phyloP scores from a whole-genome alignment of 1,284 basidiomycete genomes.

The Ustilago curta region DNA sequence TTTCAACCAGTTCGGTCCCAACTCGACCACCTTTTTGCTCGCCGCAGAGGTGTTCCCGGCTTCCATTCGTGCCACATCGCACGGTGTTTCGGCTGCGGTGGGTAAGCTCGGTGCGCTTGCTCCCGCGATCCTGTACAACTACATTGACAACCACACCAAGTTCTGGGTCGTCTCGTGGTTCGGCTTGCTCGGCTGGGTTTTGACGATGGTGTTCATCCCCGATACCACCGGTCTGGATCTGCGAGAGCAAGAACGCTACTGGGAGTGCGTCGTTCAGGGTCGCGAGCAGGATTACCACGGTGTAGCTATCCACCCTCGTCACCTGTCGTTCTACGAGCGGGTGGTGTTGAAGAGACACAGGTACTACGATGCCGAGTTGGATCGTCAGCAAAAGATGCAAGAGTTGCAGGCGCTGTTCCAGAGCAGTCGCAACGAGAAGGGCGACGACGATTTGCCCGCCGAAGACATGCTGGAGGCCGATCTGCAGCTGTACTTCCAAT shows the following conservation, averaged over 20 bases:
- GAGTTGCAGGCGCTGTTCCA: slow-evolving; percentile 72
- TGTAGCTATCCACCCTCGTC: slow-evolving; percentile 73
- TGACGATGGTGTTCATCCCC: slow-evolving; percentile 72
- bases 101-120: slow-evolving; percentile 70
- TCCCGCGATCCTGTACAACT: slow-evolving; percentile 70
- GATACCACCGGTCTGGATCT: slow-evolving; percentile 74
- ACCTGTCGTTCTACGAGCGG: slow-evolving; percentile 72
- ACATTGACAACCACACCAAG: slow-evolving; percentile 70
- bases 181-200: slow-evolving; percentile 72
- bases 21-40: slow-evolving; percentile 70
- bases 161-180: slow-evolving; percentile 74
- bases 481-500: slow-evolving; percentile 58
- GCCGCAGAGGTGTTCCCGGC: slow-evolving; percentile 70
- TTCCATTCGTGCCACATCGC: slow-evolving; percentile 70
- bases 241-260: slow-evolving; percentile 74
- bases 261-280: slow-evolving; percentile 73
- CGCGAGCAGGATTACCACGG: slow-evolving; percentile 73
- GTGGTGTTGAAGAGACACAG: slow-evolving; percentile 72
- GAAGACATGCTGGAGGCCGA: slow-evolving; percentile 54
- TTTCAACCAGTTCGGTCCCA: slow-evolving; percentile 74
- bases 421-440: slow-evolving; percentile 42
- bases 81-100: slow-evolving; percentile 69
- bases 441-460: slow-evolving; percentile 19
- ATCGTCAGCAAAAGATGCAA: slow-evolving; percentile 71
- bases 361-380: slow-evolving; percentile 73